Base-by-base conservation (phyloP, 768 basidiomycete species). In the Phylloporus rhodoxanthus region DNA sequence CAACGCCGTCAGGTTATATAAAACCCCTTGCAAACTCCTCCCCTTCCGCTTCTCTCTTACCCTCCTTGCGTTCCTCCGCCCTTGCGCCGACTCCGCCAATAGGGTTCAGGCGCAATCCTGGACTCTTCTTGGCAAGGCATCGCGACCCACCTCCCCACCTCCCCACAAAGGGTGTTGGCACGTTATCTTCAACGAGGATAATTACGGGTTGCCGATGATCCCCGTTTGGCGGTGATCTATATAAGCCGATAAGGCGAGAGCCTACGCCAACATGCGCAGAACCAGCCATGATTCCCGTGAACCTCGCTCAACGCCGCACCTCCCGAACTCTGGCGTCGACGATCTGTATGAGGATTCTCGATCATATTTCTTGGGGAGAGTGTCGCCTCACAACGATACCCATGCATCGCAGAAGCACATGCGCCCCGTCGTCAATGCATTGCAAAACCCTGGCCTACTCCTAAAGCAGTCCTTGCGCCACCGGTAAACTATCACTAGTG, bases 51-150 rank as follows among this genome's bases (percentile, higher is more conserved):
- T 20, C 39, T 30, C 33, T 42, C 17, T 23, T 23, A 51, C 59
- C 52, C 56, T 59, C 50, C 41, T 58, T 45, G 30, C 59, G 14
- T 40, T 40, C 21, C 38, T 15, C 38, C 38, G 21, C 28, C 42
- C 26, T 43, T n/a, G 26, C 42, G 62, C 60, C 54, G 53, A 64
- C 57, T 51, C 57, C 53, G 33, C 50, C 55, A 51, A 58, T 52
- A 11, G 39, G 43, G 5, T 38, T 5, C 34, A 43, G 59, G 59
- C 59, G 57, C 52, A 62, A 52, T 38, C 34, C 25, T 15, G 1
- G 38, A 19, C 21, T 25, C 56, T 61, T 62, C 50, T 50, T 37
- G 48, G 42, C 54, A 57, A 30, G 40, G 28, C 43, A 36, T 28
- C 26, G 40, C 26, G 26, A 29, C 42, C 28, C 42, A 42, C 40